Evolutionary conservation across 805 yeast genomes (phyloP).

Genomic region (Candida ovalis): DNA sequence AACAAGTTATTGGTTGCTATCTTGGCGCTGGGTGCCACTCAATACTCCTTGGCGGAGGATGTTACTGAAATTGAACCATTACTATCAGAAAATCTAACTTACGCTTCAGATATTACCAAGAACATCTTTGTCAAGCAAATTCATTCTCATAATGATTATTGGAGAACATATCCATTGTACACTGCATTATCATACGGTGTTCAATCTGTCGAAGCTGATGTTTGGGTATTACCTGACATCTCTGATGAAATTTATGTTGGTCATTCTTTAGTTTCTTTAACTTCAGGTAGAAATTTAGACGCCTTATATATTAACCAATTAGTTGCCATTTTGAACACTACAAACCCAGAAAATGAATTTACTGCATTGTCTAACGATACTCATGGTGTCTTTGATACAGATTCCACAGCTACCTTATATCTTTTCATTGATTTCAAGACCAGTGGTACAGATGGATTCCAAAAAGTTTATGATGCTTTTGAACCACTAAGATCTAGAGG

Average conservation of each 20-base stretch:
- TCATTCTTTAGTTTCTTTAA: conserved; percentile 49
- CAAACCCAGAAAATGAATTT: conserved; percentile 37
- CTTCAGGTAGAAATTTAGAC: conserved; percentile 42
- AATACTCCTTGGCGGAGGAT: not conserved
- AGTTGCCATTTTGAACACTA: conserved; percentile 41
- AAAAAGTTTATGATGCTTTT: conserved; percentile 41
- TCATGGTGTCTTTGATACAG: conserved; percentile 34
- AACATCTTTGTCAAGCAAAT: conserved; percentile 28
- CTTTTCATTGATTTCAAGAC: conserved; percentile 64
- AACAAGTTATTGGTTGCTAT: not conserved
- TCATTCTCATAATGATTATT: conserved; percentile 58
- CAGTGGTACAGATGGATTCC: conserved; percentile 49
- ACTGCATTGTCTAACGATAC: conserved; percentile 8
- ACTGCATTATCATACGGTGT: conserved; percentile 47
- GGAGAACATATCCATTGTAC: conserved; percentile 45
- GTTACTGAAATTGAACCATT: not conserved
- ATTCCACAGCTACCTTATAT: conserved; percentile 49
- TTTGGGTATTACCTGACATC: conserved; percentile 42
- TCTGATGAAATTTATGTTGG: conserved; percentile 49
- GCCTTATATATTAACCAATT: conserved; percentile 53
- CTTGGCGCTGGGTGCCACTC: not conserved
- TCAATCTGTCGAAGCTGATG: conserved; percentile 51
- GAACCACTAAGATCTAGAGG: conserved; percentile 43
- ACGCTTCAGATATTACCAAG: conserved; percentile 20
- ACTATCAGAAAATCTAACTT: not conserved